Evolutionary conservation across 2,329 filamentous ascomycete genomes (phyloP), one percentile per base, ranked within the genome.

Genomic region (Xylaria sp.): DNA sequence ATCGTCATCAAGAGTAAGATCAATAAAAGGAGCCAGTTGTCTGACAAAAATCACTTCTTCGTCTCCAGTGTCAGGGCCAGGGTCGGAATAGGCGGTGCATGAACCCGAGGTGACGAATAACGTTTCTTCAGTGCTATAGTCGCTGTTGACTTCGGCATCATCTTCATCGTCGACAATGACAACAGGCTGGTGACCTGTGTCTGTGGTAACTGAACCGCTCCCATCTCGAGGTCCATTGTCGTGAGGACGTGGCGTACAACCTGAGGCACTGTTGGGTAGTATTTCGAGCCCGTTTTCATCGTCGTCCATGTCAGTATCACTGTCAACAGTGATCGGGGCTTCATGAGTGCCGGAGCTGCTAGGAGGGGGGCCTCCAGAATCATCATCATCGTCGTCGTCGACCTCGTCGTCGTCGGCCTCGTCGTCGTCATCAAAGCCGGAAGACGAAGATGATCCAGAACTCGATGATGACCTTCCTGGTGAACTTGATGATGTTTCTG

Each of bases 381-480:
- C 44, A 60, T 83, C 81, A 3, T 83, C 82, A 2, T 81, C 82
- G 65, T 82, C 82, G 2, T 18, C 3, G 16, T 40, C 1, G 13
- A 18, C n/a, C n/a, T n/a, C n/a, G n/a, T n/a, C n/a, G n/a, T n/a
- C n/a, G n/a, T n/a, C n/a, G n/a, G n/a, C n/a, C n/a, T n/a, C n/a
- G n/a, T n/a, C n/a, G n/a, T 44, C 21, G 16, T 25, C 25, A 27
- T 37, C 42, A 1, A n/a, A n/a, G n/a, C n/a, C n/a, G n/a, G n/a
- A n/a, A n/a, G n/a, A n/a, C 32, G 32, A 35, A 10, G 32, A 35
- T 35, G 35, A 25, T 10, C n/a, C 12, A 12, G 80, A 79, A 62
- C 13, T 27, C 1, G 13, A 21, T 12, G 51, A 21, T 5, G 51
- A 54, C 6, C 40, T 44, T 29, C 50, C 12, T 13, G 48, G 29